Evolutionary conservation across 208 protist species (phyloP), one percentile per base, ranked within the genome.

Genomic region (Angomonas deanei): DNA sequence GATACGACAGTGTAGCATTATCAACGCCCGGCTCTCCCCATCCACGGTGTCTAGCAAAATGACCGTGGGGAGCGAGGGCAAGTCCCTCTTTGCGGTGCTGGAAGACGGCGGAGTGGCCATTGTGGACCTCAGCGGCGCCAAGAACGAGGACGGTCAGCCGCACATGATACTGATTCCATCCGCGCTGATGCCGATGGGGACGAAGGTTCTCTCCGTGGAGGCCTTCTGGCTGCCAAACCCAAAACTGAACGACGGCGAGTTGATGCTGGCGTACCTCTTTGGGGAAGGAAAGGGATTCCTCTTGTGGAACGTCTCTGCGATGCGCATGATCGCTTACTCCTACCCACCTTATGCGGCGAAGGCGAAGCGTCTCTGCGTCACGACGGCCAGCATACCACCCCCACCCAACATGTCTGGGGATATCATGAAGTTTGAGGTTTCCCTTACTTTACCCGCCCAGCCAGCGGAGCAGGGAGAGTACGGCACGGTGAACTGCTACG

Each of bases 21-120:
- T 89, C 15, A 78, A 91, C 23, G 83, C 82, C 21, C 74, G 75
- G 21, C 67, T 91, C 21, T 71, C 78, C 48, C 72, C 65, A 24
- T 78, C 69, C 17, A 56, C 60, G 0, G 65, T 68, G 50, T 71
- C 70, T 17, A 68, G 55, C 57, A 58, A 64, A 21, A 72, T 86
- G 48, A 60, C 60, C 46, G 59, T 91, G 27, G 48, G 74, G 47
- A 78, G 75, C 54, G 75, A 83, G 39, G 87, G 87, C 61, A 84
- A 82, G 68, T 80, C 81, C 53, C 58, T 93, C 47, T 32, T 91
- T 47, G 58, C 89, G 30, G 72, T 90, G 48, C 68, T 93, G n/a
- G 76, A 82, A 32, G 77, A 93, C 61, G 72, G 64, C 27, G 85
- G 81, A 0, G 73, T 93, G 11, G 72, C 76, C 32, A 50, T 93